Conservation (phyloP, 306 rosid species). For the Vicia faba region DNA sequence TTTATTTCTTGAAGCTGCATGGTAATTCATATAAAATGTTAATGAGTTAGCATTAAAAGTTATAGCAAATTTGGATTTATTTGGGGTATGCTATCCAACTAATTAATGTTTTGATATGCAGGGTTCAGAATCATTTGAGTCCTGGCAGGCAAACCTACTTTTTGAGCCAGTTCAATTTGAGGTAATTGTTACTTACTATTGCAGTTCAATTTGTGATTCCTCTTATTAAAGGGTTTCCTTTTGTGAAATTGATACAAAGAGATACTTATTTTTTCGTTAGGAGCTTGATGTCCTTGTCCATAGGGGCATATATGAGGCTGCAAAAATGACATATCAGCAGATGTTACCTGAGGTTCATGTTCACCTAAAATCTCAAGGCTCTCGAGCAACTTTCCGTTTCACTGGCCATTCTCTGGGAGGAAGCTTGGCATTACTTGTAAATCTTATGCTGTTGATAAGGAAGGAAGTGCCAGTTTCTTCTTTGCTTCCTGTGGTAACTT, state of each 20-base stretch:
- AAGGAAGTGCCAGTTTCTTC: slow-evolving; percentile 69
- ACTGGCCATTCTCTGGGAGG: slow-evolving; percentile 98
- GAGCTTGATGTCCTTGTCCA: slow-evolving; percentile 83
- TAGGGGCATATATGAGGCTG: slow-evolving; percentile 97
- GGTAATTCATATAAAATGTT: neutral
- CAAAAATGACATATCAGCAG: slow-evolving; percentile 86
- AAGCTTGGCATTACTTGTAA: slow-evolving; percentile 85
- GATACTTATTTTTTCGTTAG: slow-evolving; percentile 38
- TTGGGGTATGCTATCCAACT: neutral
- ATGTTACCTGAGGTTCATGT: slow-evolving; percentile 79
- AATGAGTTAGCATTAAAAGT: neutral
- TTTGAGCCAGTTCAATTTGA: slow-evolving; percentile 89
- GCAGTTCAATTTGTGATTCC: neutral
- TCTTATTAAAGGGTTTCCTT: neutral
- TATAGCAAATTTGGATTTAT: neutral
- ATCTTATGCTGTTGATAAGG: slow-evolving; percentile 86
- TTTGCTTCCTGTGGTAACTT: slow-evolving; percentile 88
- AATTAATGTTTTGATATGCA: slow-evolving; percentile 32
- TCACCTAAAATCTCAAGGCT: slow-evolving; percentile 66
- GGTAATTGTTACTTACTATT: slow-evolving; percentile 46
- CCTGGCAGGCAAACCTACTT: slow-evolving; percentile 98
- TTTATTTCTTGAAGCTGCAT: neutral
- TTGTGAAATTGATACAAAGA: neutral
- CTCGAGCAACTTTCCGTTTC: slow-evolving; percentile 73
- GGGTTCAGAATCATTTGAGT: slow-evolving; percentile 91